Percentiles rank a stretch among this genome's conserved stretches.
Evolutionary conservation across 2,329 filamentous ascomycete species (phyloP).

Genomic region (Fusarium udum): DNA sequence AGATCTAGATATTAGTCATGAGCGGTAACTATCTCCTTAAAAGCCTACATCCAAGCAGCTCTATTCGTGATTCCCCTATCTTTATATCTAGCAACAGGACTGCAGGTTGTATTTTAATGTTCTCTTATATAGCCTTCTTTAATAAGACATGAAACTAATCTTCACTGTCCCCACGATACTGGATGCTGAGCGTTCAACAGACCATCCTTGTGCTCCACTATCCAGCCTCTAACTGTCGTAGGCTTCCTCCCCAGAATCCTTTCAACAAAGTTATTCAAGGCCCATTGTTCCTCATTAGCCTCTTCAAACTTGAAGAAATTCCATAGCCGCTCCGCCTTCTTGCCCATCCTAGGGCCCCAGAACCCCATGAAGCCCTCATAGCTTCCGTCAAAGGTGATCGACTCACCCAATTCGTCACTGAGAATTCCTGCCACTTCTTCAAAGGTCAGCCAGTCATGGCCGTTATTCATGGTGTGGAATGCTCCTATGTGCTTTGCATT

Average conservation of each 20-base stretch:
- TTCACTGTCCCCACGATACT: background rate
- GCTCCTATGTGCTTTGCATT: rapidly evolving
- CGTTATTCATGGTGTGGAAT: background rate
- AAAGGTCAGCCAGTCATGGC: background rate
- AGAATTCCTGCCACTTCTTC: background rate
- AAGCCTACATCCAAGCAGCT: rapidly evolving
- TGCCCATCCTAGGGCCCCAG: background rate
- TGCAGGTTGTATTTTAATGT: rapidly evolving
- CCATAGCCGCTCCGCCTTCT: background rate
- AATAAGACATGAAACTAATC: background rate
- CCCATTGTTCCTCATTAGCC: background rate
- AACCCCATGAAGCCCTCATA: background rate
- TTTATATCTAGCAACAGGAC: background rate
- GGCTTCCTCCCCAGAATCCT: background rate
- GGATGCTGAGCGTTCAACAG: background rate
- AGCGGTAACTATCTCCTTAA: background rate
- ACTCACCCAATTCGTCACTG: rapidly evolving
- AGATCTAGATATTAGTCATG: background rate
- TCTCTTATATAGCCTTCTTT: background rate
- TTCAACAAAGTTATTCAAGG: background rate
- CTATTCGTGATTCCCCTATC: rapidly evolving
- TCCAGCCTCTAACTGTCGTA: background rate
- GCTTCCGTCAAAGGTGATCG: background rate
- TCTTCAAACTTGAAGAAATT: background rate
- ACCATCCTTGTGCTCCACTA: background rate